Evolutionary conservation across 1,284 basidiomycete species (phyloP), one percentile per base, ranked within the genome.

Genomic region (Trichosporon sp.): DNA sequence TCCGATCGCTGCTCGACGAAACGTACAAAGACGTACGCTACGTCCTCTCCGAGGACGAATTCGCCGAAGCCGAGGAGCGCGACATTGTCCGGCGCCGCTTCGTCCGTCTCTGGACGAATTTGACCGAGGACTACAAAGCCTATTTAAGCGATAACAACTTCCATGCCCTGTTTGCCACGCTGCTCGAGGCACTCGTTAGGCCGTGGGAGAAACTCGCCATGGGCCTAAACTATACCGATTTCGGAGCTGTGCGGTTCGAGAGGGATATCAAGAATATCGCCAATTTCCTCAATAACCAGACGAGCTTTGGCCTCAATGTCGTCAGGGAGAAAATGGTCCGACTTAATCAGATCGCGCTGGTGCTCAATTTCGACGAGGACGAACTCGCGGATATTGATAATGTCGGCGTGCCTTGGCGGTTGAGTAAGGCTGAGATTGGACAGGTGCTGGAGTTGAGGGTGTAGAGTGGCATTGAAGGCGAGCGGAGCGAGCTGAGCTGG

Each of bases 171-270:
- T 93, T 96, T 73, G 86, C 86, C 1, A 84, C 95, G 61, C 87
- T 88, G 0, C 84, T 99, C 13, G 94, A 96, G 74, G 86, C 90
- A 1, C 82, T 99, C 27, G 87, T 95, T 16, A 84, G 90, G 44
- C 94, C 94, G 34, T 98, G 95, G 94, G 96, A 99, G 81, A 92
- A 90, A 76, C 86, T 89, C 73, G 83, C 95, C 23, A 82, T 89
- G 73, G 84, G 86, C 2, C 85, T 96, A 78, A 88, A 86, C 74
- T 98, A 92, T 75, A 91, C 91, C 13, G 95, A 98, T 90, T 86
- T 98, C 59, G 96, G 96, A n/a, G 95, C 95, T 2, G 89, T 99
- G 65, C 89, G 93, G 14, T 96, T 97, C 76, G 96, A 99, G 74
- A 87, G 91, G 31, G 96, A 99, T 77, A 81, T 99, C 40, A 86